Percentiles rank a stretch among this genome's conserved stretches.
These are phyloP conservation scores for Solanum microdontum DNA, from an alignment of 257 asterid genomes.

Conservation along the genomic window DNA sequence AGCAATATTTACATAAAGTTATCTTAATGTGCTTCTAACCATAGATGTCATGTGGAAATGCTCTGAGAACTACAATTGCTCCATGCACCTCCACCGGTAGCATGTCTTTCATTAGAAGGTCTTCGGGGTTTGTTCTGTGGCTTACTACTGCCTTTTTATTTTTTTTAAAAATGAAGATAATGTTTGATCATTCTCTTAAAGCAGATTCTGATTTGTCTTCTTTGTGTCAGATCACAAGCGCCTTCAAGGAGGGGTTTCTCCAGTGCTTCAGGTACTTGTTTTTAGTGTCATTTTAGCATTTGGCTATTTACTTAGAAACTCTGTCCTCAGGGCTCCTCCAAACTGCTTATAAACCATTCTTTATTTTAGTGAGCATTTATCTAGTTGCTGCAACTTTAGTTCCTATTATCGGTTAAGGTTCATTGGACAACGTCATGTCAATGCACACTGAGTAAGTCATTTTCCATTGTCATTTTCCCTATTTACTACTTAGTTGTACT, in stretches of 20 bases:
- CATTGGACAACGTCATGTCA: not conserved
- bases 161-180: not conserved
- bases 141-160: not conserved
- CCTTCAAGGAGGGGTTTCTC: not conserved
- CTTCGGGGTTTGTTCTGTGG: conserved; percentile 23
- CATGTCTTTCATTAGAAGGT: conserved; percentile 30
- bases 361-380: not conserved
- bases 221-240: conserved; percentile 34
- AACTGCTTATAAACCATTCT: not conserved
- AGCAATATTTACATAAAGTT: not conserved
- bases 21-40: not conserved
- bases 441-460: not conserved
- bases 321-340: not conserved
- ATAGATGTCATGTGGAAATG: conserved; percentile 41
- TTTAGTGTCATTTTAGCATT: not conserved
- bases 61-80: conserved; percentile 29
- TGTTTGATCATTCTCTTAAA: not conserved
- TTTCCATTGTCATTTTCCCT: not conserved
- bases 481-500: not conserved
- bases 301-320: not conserved
- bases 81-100: conserved; percentile 26
- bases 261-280: conserved; percentile 1
- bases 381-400: not conserved
- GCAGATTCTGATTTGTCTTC: not conserved
- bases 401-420: not conserved